These are phyloP conservation scores for Acrocalymma vagum DNA, from an alignment of 2,329 filamentous ascomycete species.

Conservation along the genomic window DNA sequence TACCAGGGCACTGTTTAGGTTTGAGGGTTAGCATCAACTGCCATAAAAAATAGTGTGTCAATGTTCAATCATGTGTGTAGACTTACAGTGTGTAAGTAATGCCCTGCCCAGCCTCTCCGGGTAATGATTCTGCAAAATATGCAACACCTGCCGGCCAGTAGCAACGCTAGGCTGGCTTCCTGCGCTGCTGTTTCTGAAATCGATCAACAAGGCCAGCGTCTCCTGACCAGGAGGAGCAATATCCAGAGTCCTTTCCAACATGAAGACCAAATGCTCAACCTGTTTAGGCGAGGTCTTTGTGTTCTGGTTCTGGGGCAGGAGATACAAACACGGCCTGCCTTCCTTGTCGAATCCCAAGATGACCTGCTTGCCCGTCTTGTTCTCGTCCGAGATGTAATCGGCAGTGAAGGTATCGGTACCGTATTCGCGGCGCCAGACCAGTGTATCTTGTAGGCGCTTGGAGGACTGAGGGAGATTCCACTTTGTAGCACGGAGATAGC, in stretches of 20 bases:
- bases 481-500: slow-evolving; percentile 93
- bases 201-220: slow-evolving; percentile 85
- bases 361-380: slow-evolving; percentile 96
- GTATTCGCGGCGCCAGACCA: slow-evolving; percentile 91
- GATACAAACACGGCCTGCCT: slow-evolving; percentile 87
- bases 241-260: slow-evolving; percentile 90
- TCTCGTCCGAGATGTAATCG: slow-evolving; percentile 91
- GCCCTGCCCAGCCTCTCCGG: slow-evolving; percentile 90
- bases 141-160: slow-evolving; percentile 82
- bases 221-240: slow-evolving; percentile 89
- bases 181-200: slow-evolving; percentile 83
- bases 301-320: slow-evolving; percentile 91
- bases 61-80: no score
- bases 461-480: slow-evolving; percentile 79
- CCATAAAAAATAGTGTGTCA: background rate
- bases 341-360: slow-evolving; percentile 87
- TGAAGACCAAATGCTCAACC: slow-evolving; percentile 93
- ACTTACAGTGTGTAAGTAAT: slow-evolving; percentile 84
- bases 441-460: slow-evolving; percentile 80
- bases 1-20: slow-evolving; percentile 78
- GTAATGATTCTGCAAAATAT: slow-evolving; percentile 94
- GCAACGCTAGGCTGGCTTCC: slow-evolving; percentile 79
- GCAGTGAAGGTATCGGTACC: slow-evolving; percentile 77
- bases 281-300: slow-evolving; percentile 86
- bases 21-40: slow-evolving; percentile 8